Conservation (phyloP, 108 stramenopile species). For the Chaetoceros muelleri region DNA sequence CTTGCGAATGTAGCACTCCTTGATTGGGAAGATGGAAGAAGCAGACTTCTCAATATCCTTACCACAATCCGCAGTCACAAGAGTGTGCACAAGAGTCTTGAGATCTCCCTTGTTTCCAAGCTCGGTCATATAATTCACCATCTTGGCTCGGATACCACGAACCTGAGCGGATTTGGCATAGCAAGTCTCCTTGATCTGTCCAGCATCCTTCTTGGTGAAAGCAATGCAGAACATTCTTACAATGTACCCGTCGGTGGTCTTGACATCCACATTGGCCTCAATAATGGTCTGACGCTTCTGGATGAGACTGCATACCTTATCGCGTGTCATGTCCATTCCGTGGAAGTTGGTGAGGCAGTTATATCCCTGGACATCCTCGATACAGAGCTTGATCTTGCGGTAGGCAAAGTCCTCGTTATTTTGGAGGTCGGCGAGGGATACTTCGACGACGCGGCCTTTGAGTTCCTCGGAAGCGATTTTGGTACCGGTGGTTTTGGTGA, state of each 20-base stretch:
- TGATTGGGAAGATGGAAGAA: conserved; percentile 92
- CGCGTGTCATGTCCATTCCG: conserved; percentile 99
- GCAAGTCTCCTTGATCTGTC: conserved; percentile 95
- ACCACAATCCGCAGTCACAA: conserved; percentile 91
- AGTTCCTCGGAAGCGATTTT: conserved; percentile 97
- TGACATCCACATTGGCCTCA: conserved; percentile 96
- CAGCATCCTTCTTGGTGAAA: conserved; percentile 94
- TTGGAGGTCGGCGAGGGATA: conserved; percentile 95
- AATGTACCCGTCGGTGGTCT: conserved; percentile 97
- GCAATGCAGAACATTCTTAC: conserved; percentile 98
- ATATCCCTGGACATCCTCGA: conserved; percentile 99
- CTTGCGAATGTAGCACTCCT: conserved; percentile 99
- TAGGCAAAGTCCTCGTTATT: conserved; percentile 91
- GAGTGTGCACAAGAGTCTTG: conserved; percentile 94
- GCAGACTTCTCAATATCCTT: conserved; percentile 85
- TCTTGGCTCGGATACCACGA: conserved; percentile 94
- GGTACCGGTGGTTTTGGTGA: conserved; percentile 95
- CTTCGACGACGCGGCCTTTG: conserved; percentile 97
- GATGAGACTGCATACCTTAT: conserved; percentile 98
- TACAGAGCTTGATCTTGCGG: conserved; percentile 96
- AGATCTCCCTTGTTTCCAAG: conserved; percentile 97
- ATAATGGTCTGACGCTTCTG: conserved; percentile 99
- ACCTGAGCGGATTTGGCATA: conserved; percentile 96
- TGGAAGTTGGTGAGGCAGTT: conserved; percentile 98
- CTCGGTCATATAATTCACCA: conserved; percentile 91